Percentiles rank a stretch among this genome's conserved stretches.
These are phyloP conservation scores for Colletotrichum sp. DNA, from an alignment of 2,329 filamentous ascomycete genomes.

Conservation along the genomic window DNA sequence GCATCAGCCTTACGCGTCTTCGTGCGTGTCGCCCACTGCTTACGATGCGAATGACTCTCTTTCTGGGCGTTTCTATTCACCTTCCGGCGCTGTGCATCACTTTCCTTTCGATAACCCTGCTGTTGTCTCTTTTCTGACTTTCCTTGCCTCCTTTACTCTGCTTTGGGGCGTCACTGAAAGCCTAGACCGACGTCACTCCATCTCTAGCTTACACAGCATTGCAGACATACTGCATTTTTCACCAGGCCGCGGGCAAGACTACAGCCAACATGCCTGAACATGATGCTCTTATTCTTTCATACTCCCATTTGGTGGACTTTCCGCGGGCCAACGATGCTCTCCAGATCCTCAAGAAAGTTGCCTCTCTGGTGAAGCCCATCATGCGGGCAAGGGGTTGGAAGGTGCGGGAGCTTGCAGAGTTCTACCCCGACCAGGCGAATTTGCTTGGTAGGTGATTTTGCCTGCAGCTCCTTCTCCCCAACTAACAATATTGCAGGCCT, in stretches of 20 bases:
- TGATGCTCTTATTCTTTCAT: constrained; percentile 51
- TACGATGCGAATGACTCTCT: background rate
- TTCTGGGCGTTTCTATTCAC: background rate
- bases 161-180: background rate
- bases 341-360: constrained; percentile 75
- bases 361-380: constrained; percentile 90
- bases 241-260: background rate
- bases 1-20: constrained; percentile 17
- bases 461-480: background rate
- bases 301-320: constrained; percentile 52
- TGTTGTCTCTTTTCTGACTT: background rate
- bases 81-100: background rate
- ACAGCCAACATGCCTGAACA: constrained; percentile 40
- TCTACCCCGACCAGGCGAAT: constrained; percentile 76
- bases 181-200: background rate
- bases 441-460: constrained; percentile 63
- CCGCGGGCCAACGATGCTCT: constrained; percentile 55
- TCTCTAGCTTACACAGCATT: background rate
- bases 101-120: background rate
- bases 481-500: constrained; percentile 53
- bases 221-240: background rate
- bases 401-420: constrained; percentile 81
- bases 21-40: constrained; percentile 8
- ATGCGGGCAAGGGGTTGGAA: constrained; percentile 88
- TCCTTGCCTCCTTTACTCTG: background rate